A percentile compares a stretch with the other conserved stretches of the same genome.
Conservation (phyloP, 176 grass and related monocot genomes). For the Lolium rigidum region DNA sequence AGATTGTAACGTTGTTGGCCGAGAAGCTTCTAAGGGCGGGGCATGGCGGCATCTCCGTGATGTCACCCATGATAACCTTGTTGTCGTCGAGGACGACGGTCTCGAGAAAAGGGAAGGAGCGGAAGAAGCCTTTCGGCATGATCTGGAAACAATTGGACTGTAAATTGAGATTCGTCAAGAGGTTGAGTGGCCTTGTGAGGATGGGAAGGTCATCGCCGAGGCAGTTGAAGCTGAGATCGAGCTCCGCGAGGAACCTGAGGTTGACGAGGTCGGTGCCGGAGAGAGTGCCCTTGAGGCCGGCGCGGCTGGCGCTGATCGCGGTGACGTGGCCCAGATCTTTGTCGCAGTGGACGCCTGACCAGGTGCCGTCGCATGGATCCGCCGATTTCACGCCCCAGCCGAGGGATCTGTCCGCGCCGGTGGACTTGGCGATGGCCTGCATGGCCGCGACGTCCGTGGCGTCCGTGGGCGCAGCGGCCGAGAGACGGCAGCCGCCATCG, state of each 20-base stretch:
- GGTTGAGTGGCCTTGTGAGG: constrained; percentile 7
- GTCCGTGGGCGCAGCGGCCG: neutral
- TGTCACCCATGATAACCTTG: neutral
- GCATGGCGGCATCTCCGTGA: neutral
- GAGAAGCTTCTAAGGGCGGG: neutral
- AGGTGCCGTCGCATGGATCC: constrained; percentile 34
- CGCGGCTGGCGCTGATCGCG: constrained; percentile 28
- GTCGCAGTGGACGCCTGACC: constrained; percentile 28
- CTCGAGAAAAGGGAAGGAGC: neutral
- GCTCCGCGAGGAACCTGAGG: neutral
- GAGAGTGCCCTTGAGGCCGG: constrained; percentile 16
- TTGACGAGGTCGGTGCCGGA: constrained; percentile 25
- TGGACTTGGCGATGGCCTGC: constrained; percentile 29
- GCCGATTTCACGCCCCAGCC: constrained; percentile 33
- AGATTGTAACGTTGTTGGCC: neutral
- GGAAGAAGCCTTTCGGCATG: constrained; percentile 6
- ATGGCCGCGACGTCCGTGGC: neutral
- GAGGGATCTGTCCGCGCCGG: neutral
- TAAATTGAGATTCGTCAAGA: neutral
- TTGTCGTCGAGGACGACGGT: constrained; percentile 24
- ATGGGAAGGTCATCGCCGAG: neutral
- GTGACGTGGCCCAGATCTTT: constrained; percentile 5
- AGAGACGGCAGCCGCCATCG: neutral
- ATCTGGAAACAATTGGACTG: neutral
- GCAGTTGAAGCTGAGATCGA: constrained; percentile 25